Conservation (phyloP, 2,329 filamentous ascomycete species). For the Sporothrix pseudoabietina region DNA sequence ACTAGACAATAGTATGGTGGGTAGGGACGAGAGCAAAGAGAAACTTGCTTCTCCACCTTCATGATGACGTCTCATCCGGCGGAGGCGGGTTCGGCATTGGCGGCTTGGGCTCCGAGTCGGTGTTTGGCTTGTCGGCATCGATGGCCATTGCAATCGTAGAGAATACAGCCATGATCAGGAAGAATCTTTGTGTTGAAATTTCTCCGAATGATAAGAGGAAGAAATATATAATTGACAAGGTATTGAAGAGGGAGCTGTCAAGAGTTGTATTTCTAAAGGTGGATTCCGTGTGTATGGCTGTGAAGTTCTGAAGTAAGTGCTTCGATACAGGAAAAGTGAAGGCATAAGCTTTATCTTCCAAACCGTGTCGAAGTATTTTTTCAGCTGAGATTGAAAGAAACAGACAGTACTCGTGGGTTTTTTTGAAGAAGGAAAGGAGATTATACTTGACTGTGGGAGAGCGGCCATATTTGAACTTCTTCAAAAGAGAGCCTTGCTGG, state of each 20-base stretch:
- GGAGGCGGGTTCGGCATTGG: conserved; percentile 32
- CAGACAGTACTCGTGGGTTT: background rate
- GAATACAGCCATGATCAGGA: background rate
- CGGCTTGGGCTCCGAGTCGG: conserved; percentile 31
- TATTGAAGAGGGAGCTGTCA: background rate
- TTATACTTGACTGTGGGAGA: background rate
- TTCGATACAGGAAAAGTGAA: background rate
- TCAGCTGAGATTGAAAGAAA: background rate
- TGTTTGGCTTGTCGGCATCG: conserved; percentile 17
- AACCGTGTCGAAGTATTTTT: background rate
- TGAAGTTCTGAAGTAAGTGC: background rate
- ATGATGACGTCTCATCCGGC: conserved; percentile 22
- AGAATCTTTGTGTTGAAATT: background rate
- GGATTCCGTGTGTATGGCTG: background rate
- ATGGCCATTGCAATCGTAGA: background rate
- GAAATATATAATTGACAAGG: background rate
- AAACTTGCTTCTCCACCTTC: background rate
- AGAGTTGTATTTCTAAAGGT: background rate
- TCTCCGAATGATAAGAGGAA: background rate
- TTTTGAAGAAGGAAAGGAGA: too few species aligned
- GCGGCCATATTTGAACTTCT: conserved; percentile 6
- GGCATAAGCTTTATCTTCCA: background rate
- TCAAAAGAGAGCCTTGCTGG: background rate
- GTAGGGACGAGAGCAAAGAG: background rate
- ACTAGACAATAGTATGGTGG: background rate